Evolutionary conservation across 2,329 filamentous ascomycete species (phyloP).

Genomic region (Alternaria sp.): DNA sequence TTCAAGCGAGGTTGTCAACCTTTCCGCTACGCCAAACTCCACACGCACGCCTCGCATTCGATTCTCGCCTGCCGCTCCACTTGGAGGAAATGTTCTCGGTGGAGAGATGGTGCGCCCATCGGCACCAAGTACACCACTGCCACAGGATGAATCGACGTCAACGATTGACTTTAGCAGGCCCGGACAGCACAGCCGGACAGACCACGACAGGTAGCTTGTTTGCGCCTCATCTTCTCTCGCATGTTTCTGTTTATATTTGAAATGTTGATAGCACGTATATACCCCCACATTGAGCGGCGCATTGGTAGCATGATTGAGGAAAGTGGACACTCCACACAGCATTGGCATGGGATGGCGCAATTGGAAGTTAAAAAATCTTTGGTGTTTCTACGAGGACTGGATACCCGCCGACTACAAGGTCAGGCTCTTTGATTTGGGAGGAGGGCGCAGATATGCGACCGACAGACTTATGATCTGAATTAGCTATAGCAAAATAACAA

Average conservation of each 20-base stretch:
- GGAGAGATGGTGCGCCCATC: slow-evolving; percentile 21
- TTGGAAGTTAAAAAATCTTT: slow-evolving; percentile 21
- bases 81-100: slow-evolving; percentile 24
- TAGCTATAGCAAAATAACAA: slow-evolving; percentile 1
- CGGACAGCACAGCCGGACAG: slow-evolving; percentile 28
- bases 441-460: slow-evolving; percentile 9
- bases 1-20: slow-evolving; percentile 22
- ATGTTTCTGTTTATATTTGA: slow-evolving; percentile 35
- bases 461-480: neutral
- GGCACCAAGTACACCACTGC: neutral
- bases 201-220: slow-evolving; percentile 43
- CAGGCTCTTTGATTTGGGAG: slow-evolving; percentile 28
- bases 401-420: slow-evolving; percentile 42
- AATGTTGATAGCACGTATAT: slow-evolving; percentile 35
- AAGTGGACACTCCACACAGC: slow-evolving; percentile 28
- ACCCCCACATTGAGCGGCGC: slow-evolving; percentile 33
- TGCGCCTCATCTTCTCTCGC: slow-evolving; percentile 9
- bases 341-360: slow-evolving; percentile 40
- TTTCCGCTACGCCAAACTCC: slow-evolving; percentile 20
- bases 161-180: slow-evolving; percentile 14
- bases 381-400: slow-evolving; percentile 27
- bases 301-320: slow-evolving; percentile 21
- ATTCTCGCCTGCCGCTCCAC: slow-evolving; percentile 33
- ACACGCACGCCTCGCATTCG: slow-evolving; percentile 35
- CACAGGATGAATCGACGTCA: slow-evolving; percentile 12